Percentiles rank a stretch among this genome's conserved stretches.
These are phyloP conservation scores for Chondrus crispus DNA, from an alignment of 23 red algal species.

Conservation along the genomic window DNA sequence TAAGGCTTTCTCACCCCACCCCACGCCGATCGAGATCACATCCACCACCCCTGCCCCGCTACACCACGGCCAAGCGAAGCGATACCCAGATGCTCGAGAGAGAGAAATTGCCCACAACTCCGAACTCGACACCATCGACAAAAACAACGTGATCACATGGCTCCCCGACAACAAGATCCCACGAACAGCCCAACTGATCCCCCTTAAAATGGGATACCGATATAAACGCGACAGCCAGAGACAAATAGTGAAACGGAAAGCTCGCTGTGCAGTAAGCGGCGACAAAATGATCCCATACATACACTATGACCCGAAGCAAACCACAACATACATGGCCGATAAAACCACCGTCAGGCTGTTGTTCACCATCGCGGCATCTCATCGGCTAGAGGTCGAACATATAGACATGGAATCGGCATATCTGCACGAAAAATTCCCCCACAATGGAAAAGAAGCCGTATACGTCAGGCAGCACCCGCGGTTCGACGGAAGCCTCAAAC, in stretches of 20 bases:
- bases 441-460: not conserved
- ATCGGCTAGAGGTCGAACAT: not conserved
- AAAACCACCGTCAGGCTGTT: not conserved
- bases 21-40: too few relatives aligned
- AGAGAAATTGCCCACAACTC: too few relatives aligned
- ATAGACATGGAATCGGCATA: constrained; percentile 3
- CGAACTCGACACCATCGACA: too few relatives aligned
- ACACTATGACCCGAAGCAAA: not conserved
- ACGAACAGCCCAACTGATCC: not conserved
- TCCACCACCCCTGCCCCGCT: too few relatives aligned
- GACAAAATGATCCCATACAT: not conserved
- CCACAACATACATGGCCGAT: not conserved
- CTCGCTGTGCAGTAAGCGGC: not conserved
- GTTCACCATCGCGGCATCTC: not conserved
- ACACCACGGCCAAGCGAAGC: too few relatives aligned
- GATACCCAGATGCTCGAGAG: too few relatives aligned
- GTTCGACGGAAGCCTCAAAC: not conserved
- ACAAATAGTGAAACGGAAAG: not conserved
- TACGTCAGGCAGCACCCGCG: not conserved
- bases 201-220: not conserved
- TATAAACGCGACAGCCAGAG: not conserved
- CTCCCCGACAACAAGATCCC: not conserved
- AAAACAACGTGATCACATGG: too few relatives aligned
- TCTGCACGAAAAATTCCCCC: not conserved
- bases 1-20: too few relatives aligned